Base-by-base conservation (phyloP, 495 filamentous ascomycete genomes). In the Trichoderma orchidacearum region DNA sequence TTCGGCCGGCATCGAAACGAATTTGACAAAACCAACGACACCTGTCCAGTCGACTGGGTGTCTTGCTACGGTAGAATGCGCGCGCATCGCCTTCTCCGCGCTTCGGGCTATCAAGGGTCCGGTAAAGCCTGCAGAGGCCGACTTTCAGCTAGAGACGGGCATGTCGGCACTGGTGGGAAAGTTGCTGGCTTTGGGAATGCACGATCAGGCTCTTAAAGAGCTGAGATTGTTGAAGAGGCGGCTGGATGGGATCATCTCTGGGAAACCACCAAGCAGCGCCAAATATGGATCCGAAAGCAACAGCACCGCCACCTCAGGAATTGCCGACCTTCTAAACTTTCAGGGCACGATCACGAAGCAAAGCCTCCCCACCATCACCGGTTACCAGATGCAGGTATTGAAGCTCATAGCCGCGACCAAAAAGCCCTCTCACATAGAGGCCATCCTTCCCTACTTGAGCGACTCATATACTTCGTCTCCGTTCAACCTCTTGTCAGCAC, bases 141-240 rank as follows among this genome's bases (percentile, higher is more conserved):
- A 76, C 32, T 71, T 92, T 53, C 90, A 96, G 60, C 72, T 95
- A 3, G 92, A 96, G 63, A 84, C 82, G 57, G 93, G 88, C 6
- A 86, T 89, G 69, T 86, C 87, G 41, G 81, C 85, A 7, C 72
- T 98, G 36, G 72, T 86, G 25, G 81, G 79, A 36, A 90, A 84
- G 60, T 68, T 95, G 17, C 74, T 95, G 6, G 77, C 80, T 0
- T 69, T 95, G 50, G 84, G 84, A 13, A 66, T 94, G 56, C 81
- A 88, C 55, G 85, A 89, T 15, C 67, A 85, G 56, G 93, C 92
- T 5, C 70, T 84, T 56, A 89, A 85, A 61, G 90, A 97, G 68
- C 66, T 96, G 31, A 75, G 81, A 62, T 74, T 72, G 25, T 73
- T 85, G 69, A 95, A 85, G 67, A 75, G 70, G 64, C 78, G 79